Evolutionary conservation across 768 basidiomycete genomes (phyloP).

Genomic region (Mycena pura): DNA sequence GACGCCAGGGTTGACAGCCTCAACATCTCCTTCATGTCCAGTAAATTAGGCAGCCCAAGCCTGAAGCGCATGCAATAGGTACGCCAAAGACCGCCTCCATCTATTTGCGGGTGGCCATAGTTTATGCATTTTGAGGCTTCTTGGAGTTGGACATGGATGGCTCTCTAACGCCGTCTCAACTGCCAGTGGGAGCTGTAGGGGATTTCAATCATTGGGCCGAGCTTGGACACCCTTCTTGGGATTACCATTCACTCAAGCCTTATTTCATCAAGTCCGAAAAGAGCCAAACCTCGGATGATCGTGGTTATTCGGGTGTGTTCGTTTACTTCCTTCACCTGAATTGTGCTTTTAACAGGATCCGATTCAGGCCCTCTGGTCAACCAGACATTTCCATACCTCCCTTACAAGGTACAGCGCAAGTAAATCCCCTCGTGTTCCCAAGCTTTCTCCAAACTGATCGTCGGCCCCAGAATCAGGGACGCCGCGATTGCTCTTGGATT

Average conservation of each 20-base stretch:
- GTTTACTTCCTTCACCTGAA: not conserved
- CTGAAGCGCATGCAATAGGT: too few species aligned
- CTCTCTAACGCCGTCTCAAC: too few species aligned
- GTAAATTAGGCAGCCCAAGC: too few species aligned
- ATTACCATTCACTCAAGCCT: slow-evolving; percentile 10
- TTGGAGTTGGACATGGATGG: too few species aligned
- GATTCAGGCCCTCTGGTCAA: slow-evolving; percentile 4
- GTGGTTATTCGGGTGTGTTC: not conserved
- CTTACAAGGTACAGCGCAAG: not conserved
- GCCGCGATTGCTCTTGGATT: slow-evolving; percentile 1
- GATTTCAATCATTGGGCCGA: slow-evolving; percentile 24
- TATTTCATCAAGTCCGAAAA: slow-evolving; percentile 20
- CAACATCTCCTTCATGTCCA: too few species aligned
- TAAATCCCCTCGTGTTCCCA: not conserved
- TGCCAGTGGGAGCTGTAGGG: not conserved
- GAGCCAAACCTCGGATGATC: not conserved
- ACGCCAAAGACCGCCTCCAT: too few species aligned
- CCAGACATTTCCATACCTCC: not conserved
- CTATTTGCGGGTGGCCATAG: too few species aligned
- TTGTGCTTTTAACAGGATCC: not conserved
- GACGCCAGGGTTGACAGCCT: too few species aligned
- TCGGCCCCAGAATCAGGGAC: not conserved
- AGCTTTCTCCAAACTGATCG: too few species aligned
- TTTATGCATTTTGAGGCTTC: too few species aligned
- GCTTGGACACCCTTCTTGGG: slow-evolving; percentile 18